Evolutionary conservation across 106 monocot genomes (phyloP).

Genomic region (Narthecium ossifragum): DNA sequence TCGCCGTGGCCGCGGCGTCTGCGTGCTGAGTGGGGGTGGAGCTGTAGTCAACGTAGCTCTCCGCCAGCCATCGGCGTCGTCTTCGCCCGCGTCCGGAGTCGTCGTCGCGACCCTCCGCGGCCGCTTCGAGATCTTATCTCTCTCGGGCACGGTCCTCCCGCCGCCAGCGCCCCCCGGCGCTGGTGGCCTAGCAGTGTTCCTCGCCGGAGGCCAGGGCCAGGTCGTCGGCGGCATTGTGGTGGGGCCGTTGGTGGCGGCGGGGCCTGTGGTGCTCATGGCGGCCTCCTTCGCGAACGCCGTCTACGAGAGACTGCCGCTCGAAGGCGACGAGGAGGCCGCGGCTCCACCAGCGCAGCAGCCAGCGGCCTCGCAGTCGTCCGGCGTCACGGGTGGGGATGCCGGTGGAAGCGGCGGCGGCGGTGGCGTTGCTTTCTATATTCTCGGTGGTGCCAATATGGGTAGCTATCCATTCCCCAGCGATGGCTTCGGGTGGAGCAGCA

Average conservation of each 20-base stretch:
- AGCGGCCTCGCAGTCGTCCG: conserved; percentile 49
- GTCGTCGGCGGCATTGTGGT: conserved; percentile 62
- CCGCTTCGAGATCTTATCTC: conserved; percentile 55
- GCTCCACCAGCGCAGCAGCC: conserved; percentile 25
- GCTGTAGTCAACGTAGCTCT: conserved; percentile 47
- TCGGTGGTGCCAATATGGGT: conserved; percentile 32
- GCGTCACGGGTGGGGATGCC: conserved; percentile 39
- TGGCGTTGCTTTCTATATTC: conserved; percentile 40
- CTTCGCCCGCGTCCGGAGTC: conserved; percentile 34
- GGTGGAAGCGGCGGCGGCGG: conserved; percentile 19
- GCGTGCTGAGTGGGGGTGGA: conserved; percentile 51
- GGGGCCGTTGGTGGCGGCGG: conserved; percentile 49
- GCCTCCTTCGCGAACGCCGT: conserved; percentile 67
- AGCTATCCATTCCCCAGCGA: conserved; percentile 38
- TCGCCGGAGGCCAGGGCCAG: conserved; percentile 56
- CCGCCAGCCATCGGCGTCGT: conserved; percentile 49
- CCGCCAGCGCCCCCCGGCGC: conserved; percentile 67
- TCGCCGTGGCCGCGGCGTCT: conserved; percentile 52
- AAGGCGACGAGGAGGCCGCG: conserved; percentile 25
- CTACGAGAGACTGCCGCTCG: conserved; percentile 60
- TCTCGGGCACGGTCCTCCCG: conserved; percentile 62
- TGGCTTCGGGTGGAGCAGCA: conserved; percentile 30
- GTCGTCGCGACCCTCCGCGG: conserved; percentile 51
- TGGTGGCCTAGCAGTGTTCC: conserved; percentile 48
- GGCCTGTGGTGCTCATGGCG: conserved; percentile 50